Base-by-base conservation (phyloP, 148 eudicot species). In the Linanthus parryae region DNA sequence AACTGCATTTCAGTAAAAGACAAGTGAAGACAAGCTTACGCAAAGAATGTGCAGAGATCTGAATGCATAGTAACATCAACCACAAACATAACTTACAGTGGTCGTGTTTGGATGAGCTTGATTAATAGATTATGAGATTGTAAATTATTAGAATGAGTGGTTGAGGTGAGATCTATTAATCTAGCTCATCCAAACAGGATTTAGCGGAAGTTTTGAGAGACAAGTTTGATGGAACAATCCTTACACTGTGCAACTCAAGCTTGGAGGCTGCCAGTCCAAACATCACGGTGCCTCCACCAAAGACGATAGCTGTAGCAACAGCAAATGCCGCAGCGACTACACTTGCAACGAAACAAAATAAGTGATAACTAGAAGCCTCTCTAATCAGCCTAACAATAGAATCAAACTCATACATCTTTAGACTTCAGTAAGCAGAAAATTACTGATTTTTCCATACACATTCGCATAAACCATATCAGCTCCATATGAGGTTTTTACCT, bases 241-340 rank as follows among this genome's bases (percentile, higher is more conserved):
- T 73, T 74, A 90, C 97, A 66, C 50, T 78, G 27, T 62, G 88
- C 59, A 90, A 21, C 44, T 85, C 75, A 2, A 85, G 79, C 61
- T 73, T 78, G 20, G 88, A 78, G 45, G 58, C 85, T 50, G 66
- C 80, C 35, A 78, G 48, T 55, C 85, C 88, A 59, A 85, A 62
- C 18, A 71, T 56, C 56, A 85, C 48, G 22, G 83, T 55, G 44
- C 77, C 83, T 60, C 92, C 63, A 34, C 97, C 91, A 48, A 90
- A 85, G 52, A 85, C 81, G 29, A 82, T 49, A 33, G 73, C 80
- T 51, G 97, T 85, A 30, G 95, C 95, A 63, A 60, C 72, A 67
- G 80, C 95, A 65, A 90, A 90, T 52, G 95, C 97, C 57, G 73
- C 69, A 22, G 83, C 95, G 70, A 90, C 97, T 90, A 67, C n/a